Conservation (phyloP, 306 rosid genomes). For the Cucurbita pepo region DNA sequence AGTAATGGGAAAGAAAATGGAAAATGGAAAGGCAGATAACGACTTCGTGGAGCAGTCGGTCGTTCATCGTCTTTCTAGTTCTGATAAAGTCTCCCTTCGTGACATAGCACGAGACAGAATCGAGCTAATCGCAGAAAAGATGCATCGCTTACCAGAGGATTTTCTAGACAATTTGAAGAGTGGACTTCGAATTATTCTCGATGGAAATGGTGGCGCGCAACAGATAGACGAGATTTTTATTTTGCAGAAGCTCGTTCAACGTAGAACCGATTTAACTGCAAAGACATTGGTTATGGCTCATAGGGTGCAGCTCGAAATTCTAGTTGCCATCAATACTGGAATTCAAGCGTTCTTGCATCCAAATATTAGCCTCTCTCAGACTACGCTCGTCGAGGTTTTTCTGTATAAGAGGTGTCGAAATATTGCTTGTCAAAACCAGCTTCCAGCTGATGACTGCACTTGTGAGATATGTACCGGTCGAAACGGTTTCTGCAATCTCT, state of each 20-base stretch:
- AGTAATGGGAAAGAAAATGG: constrained; percentile 61
- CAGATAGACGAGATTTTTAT: constrained; percentile 71
- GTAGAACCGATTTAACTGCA: constrained; percentile 71
- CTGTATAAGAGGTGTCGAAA: constrained; percentile 87
- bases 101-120: constrained; percentile 86
- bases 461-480: constrained; percentile 68
- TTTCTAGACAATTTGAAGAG: constrained; percentile 69
- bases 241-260: constrained; percentile 75
- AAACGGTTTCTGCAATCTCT: constrained; percentile 96
- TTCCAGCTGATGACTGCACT: constrained; percentile 90
- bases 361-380: constrained; percentile 70
- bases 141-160: constrained; percentile 71
- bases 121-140: constrained; percentile 65
- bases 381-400: constrained; percentile 71
- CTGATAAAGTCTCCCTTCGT: constrained; percentile 69
- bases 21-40: constrained; percentile 59
- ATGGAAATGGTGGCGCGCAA: constrained; percentile 77
- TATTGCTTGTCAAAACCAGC: constrained; percentile 82
- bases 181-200: constrained; percentile 62
- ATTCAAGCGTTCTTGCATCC: constrained; percentile 95
- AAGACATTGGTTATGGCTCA: constrained; percentile 81
- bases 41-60: constrained; percentile 67
- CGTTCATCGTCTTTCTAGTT: constrained; percentile 63
- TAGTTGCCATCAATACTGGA: constrained; percentile 86
- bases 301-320: constrained; percentile 83